Percentiles rank a stretch among this genome's conserved stretches.
Evolutionary conservation across 331 rosid species (phyloP).

Genomic region (Stylosanthes scabra): DNA sequence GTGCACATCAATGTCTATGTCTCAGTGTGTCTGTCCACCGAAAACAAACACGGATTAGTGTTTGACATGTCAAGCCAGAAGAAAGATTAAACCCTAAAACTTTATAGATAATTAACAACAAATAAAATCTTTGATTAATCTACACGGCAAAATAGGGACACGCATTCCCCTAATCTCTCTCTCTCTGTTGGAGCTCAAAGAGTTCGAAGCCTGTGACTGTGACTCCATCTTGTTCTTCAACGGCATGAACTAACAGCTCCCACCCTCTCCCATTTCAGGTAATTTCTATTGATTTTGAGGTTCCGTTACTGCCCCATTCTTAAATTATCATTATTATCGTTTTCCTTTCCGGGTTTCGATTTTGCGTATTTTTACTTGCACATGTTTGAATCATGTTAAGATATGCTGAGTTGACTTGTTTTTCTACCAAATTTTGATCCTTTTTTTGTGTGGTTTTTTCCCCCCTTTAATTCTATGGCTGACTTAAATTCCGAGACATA

Average conservation of each 20-base stretch:
- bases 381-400: not conserved
- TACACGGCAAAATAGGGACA: not conserved
- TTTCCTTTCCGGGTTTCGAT: not conserved
- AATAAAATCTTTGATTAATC: not conserved
- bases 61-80: no score
- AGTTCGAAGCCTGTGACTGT: not conserved
- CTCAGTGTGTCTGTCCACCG: no score
- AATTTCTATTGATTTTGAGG: not conserved
- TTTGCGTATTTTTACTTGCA: not conserved
- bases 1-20: no score
- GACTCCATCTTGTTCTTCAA: not conserved
- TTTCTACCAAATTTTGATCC: not conserved
- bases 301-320: conserved; percentile 3
- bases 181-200: not conserved
- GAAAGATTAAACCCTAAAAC: no score
- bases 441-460: not conserved
- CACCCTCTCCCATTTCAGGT: conserved; percentile 27
- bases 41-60: no score
- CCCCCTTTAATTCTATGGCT: not conserved
- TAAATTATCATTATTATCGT: not conserved
- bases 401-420: conserved; percentile 17
- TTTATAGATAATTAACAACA: no score
- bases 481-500: not conserved
- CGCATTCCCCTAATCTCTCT: not conserved
- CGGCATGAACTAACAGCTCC: conserved; percentile 2